Evolutionary conservation across 495 filamentous ascomycete species (phyloP), one percentile per base, ranked within the genome.

Genomic region (Hypoxylon rickii): DNA sequence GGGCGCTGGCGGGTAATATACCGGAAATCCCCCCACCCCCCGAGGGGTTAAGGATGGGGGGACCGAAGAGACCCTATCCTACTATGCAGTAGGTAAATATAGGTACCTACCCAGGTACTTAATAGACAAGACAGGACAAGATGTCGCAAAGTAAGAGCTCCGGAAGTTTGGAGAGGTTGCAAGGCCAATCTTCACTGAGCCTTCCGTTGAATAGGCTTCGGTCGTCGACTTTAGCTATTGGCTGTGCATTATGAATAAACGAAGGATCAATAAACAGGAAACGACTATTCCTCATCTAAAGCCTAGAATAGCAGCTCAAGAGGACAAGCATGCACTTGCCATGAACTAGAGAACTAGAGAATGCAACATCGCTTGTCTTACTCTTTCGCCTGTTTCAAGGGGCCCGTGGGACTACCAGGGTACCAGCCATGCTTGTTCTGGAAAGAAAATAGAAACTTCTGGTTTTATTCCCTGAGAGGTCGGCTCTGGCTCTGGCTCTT

Each of bases 361-460:
- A 56, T 63, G 59, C 48, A 54, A 58, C 53, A 47, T 63, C 37
- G 38, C 43, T 47, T 26, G 31, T 54, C 40, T 38, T 29, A 40
- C 17, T 53, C 24, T 48, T 22, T 29, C 31, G n/a, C n/a, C 32
- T 15, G 59, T 63, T 63, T 63, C 59, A 54, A 45, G 49, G 49
- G 39, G 53, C 2, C 37, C n/a, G 26, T 34, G 19, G 16, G 42
- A 42, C 12, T 12, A n/a, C 32, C 34, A 10, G 10, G 24, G 24
- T 29, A n/a, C n/a, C n/a, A n/a, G n/a, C n/a, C 37, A 40, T 15
- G 36, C 26, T 41, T 12, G 26, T 61, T 61, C 58, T 61, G 43
- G 47, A 62, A 57, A 44, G 38, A 62, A 53, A 57, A 38, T 57
- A 52, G 58, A 56, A 56, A 57, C 42, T 52, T 62, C 52, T 40